phyloP scores from a whole-genome alignment of 202 grass and related monocot species.

The Dendrocalamus latiflorus region DNA sequence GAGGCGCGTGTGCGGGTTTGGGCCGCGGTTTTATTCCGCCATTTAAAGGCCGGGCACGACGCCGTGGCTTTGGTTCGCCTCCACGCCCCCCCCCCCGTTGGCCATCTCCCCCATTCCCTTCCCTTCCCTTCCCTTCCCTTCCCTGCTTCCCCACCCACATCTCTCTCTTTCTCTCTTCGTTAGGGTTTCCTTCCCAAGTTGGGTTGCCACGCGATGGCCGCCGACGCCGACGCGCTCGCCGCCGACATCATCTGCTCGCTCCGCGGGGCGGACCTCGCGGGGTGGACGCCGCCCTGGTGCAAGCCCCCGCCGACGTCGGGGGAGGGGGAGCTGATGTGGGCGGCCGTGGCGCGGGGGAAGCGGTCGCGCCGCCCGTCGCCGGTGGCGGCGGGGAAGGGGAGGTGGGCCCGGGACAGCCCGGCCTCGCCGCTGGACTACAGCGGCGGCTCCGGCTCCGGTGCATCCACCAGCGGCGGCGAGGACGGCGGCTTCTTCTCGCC shows the following conservation, averaged over 20 bases:
- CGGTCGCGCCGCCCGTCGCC: slow-evolving; percentile 39
- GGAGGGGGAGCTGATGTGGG: slow-evolving; percentile 38
- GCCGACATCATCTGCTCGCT: slow-evolving; percentile 55
- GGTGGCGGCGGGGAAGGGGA: not conserved
- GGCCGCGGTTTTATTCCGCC: slow-evolving; percentile 36
- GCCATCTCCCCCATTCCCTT: not conserved
- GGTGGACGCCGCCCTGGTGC: slow-evolving; percentile 53
- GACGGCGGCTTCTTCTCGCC: slow-evolving; percentile 33
- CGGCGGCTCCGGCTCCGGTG: slow-evolving; percentile 41
- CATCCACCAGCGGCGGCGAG: slow-evolving; percentile 58
- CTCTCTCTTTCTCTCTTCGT: not conserved
- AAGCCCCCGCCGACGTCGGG: not conserved
- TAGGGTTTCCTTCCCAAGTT: not conserved
- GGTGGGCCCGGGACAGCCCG: slow-evolving; percentile 46
- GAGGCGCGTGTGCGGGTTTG: not conserved
- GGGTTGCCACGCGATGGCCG: not conserved
- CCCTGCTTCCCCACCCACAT: not conserved
- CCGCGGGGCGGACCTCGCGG: slow-evolving; percentile 36
- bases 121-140: not conserved
- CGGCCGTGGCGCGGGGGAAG: slow-evolving; percentile 37
- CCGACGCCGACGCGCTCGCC: slow-evolving; percentile 28
- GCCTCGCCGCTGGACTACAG: slow-evolving; percentile 52
- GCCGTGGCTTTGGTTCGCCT: slow-evolving; percentile 18
- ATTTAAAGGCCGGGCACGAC: slow-evolving; percentile 39
- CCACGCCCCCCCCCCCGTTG: not conserved